Conservation (phyloP, 768 basidiomycete genomes). For the Auricularia cornea region DNA sequence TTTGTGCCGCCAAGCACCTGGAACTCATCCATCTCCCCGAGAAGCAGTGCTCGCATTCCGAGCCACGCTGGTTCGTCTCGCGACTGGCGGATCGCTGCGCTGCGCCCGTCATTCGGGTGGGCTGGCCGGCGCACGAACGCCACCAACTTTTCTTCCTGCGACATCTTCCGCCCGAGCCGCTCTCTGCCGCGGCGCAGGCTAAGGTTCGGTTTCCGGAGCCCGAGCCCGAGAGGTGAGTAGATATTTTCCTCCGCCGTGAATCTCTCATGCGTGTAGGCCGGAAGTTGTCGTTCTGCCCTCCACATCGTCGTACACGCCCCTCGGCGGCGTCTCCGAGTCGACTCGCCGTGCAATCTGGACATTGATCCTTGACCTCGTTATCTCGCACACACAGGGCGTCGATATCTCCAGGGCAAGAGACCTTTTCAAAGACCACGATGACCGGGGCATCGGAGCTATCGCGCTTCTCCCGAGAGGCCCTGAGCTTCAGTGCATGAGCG, state of each 20-base stretch:
- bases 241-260: not conserved
- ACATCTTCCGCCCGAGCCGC: not conserved
- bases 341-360: not conserved
- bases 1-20: not conserved
- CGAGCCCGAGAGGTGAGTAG: not conserved
- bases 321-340: not conserved
- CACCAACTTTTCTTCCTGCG: not conserved
- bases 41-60: not conserved
- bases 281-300: not conserved
- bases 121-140: not conserved
- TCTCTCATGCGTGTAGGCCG: not conserved
- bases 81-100: not conserved
- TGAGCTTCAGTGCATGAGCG: too few species aligned
- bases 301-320: not conserved
- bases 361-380: not conserved
- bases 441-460: too few species aligned
- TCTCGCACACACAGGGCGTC: not conserved
- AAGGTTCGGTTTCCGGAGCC: not conserved
- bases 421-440: too few species aligned
- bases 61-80: not conserved
- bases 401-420: not conserved
- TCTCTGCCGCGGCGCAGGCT: not conserved
- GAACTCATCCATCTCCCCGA: not conserved
- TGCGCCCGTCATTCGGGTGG: not conserved
- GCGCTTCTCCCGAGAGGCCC: too few species aligned